Evolutionary conservation across 2,329 filamentous ascomycete genomes (phyloP).

Genomic region (Botrytis paeoniae): DNA sequence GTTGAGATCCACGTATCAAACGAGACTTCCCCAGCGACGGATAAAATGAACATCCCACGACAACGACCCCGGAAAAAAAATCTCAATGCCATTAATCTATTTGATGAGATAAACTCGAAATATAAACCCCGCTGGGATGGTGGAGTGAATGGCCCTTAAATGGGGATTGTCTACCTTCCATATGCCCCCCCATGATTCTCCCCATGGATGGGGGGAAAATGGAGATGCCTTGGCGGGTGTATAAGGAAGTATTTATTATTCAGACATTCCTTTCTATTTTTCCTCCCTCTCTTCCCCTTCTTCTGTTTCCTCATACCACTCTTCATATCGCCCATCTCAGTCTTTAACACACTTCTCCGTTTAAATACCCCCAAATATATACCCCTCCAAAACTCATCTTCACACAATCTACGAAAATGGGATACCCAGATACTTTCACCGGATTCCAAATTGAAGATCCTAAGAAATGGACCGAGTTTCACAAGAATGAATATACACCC

Average conservation of each 20-base stretch:
- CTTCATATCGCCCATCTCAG: not conserved
- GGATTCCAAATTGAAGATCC: conserved; percentile 54
- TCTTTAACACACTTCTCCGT: not conserved
- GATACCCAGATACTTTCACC: conserved; percentile 56
- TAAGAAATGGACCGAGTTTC: conserved; percentile 36
- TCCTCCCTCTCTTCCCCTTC: not conserved
- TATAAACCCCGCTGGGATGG: not conserved
- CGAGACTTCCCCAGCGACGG: not conserved
- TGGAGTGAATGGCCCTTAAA: not conserved
- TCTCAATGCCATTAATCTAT: not conserved
- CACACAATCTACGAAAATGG: conserved; percentile 23
- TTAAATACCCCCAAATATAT: not conserved
- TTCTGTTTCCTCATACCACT: not conserved
- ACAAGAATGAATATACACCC: conserved; percentile 61
- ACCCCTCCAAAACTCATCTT: not conserved
- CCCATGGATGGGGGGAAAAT: not conserved
- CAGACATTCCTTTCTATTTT: not conserved
- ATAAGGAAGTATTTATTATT: conserved; percentile 15
- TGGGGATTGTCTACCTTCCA: not conserved
- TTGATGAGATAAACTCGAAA: not conserved
- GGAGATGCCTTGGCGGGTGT: not conserved
- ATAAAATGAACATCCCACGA: conserved; percentile 4
- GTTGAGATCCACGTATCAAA: conserved; percentile 13
- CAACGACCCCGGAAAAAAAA: not conserved
- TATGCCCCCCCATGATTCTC: not conserved